These are phyloP conservation scores for Citrus reticulata DNA, from an alignment of 345 rosid genomes.

Conservation along the genomic window DNA sequence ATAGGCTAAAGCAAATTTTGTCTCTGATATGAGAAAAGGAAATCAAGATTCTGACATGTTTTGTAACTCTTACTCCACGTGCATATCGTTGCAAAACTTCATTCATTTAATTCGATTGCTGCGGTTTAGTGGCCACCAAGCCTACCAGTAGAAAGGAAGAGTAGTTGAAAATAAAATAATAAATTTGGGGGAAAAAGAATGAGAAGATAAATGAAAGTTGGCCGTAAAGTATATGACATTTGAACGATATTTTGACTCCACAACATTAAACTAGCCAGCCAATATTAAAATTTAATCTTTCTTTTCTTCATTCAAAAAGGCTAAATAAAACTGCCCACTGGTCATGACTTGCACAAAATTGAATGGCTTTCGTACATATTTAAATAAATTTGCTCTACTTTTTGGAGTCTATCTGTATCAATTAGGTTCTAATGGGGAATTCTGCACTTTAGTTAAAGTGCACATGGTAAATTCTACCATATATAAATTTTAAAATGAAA, in stretches of 20 bases:
- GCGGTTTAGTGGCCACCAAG: neutral
- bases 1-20: neutral
- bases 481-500: too few species aligned
- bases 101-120: neutral
- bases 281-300: neutral
- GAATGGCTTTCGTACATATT: neutral
- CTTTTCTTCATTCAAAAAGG: neutral
- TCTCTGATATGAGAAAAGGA: neutral
- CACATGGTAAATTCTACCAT: too few species aligned
- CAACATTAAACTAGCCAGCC: neutral
- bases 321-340: neutral
- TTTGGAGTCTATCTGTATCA: neutral
- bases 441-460: too few species aligned
- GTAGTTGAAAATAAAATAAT: neutral
- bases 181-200: neutral
- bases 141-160: neutral
- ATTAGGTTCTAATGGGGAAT: too few species aligned
- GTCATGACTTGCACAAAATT: neutral
- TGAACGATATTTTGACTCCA: neutral
- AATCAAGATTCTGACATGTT: neutral
- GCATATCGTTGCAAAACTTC: neutral
- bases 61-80: neutral
- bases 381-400: neutral
- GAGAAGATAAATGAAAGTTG: neutral
- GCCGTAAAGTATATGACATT: neutral